These are phyloP conservation scores for Nicotiana paniculata DNA, from an alignment of 257 asterid species.

Conservation along the genomic window DNA sequence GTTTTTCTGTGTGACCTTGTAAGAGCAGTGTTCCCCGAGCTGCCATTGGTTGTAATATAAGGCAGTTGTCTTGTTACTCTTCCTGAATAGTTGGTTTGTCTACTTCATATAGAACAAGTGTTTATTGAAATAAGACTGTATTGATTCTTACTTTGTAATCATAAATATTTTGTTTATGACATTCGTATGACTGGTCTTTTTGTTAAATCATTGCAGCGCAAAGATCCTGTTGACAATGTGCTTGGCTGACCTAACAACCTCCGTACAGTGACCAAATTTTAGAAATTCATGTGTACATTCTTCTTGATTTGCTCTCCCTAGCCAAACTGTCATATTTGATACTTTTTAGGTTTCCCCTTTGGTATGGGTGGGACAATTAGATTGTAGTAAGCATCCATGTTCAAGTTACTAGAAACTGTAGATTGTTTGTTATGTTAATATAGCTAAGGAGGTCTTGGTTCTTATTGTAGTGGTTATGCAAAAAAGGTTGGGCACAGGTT, in stretches of 20 bases:
- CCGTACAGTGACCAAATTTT: not conserved
- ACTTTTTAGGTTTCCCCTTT: not conserved
- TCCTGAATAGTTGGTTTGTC: not conserved
- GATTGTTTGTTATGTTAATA: not conserved
- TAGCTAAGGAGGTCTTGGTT: not conserved
- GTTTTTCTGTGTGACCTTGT: not conserved
- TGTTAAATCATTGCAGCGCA: constrained; percentile 8
- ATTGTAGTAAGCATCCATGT: not conserved
- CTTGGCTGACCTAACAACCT: constrained; percentile 1
- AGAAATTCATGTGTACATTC: not conserved
- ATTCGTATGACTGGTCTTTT: not conserved
- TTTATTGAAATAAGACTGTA: not conserved
- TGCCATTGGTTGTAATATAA: not conserved
- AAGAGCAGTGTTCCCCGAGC: not conserved
- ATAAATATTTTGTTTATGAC: not conserved
- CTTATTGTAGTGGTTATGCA: not conserved
- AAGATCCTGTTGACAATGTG: not conserved
- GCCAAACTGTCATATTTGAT: not conserved
- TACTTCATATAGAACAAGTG: not conserved
- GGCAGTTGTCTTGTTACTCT: not conserved
- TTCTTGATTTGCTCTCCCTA: not conserved
- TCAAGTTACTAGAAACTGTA: not conserved
- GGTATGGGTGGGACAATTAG: not conserved
- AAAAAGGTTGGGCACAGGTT: not conserved
- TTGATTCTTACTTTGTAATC: not conserved